Evolutionary conservation across 768 basidiomycete species (phyloP), one percentile per base, ranked within the genome.

Genomic region (Plicaturopsis crispa): DNA sequence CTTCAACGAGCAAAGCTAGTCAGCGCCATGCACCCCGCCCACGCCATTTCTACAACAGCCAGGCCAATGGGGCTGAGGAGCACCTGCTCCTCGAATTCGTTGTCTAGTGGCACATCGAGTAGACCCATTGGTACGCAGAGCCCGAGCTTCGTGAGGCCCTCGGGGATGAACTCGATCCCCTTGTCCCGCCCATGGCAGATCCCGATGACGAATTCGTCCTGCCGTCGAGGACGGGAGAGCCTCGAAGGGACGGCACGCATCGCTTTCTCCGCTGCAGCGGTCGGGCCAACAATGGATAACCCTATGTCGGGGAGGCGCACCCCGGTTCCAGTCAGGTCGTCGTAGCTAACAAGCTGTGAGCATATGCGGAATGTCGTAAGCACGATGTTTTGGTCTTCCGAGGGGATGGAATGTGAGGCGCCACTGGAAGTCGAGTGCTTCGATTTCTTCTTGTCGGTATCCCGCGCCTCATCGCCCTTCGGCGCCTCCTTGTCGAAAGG

Each of bases 101-200:
- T 62, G 38, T 62, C 68, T 33, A 71, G 71, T 6, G 63, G 56
- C 23, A 62, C 61, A 32, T 63, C 63, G 13, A 23, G 21, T 7
- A 36, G 19, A 35, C 35, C 12, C 39, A 38, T 30, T 10, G 49
- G 21, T 1, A 39, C 11, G 48, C 80, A 80, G 44, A 92, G 61
- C 0, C 86, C 87, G 40, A 93, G 67, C 54, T 78, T 75, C 46
- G 77, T 70, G 38, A 92, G 67, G 1, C 86, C 89, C 35, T 93
- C 80, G 1, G 82, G 73, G n/a, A 79, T 56, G 44, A 93, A 88
- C 55, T 87, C 78, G 36, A 93, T 73, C 4, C 86, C 86, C 1
- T 63, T 57, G 21, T 79, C 72, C 16, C 80, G 73, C 18, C 76
- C 71, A 36, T 69, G 58, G 46, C 81, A 87, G 2, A 73, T 57